A percentile compares a stretch with the other conserved stretches of the same genome.
These are phyloP conservation scores for Actinidia arguta DNA, from an alignment of 179 eudicot species.

Conservation along the genomic window DNA sequence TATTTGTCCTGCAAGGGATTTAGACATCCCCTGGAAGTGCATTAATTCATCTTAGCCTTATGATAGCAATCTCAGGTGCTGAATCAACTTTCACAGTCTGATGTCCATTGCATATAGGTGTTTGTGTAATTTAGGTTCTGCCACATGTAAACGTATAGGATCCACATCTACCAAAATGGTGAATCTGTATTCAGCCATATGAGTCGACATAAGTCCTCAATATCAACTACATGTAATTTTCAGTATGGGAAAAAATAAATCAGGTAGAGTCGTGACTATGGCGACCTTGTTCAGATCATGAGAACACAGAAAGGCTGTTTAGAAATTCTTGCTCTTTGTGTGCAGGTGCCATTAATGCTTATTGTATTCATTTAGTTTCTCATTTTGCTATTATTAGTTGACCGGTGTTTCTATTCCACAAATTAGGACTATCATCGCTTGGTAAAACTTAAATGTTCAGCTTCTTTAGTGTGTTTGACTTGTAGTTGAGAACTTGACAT, in stretches of 20 bases:
- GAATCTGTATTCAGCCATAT: background rate
- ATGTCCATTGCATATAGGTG: background rate
- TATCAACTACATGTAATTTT: background rate
- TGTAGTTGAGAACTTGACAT: background rate
- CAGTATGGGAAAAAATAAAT: background rate
- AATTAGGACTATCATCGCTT: background rate
- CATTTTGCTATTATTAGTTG: background rate
- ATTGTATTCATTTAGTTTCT: background rate
- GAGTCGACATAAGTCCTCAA: background rate
- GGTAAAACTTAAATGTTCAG: slow-evolving; percentile 1
- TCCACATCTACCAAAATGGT: background rate
- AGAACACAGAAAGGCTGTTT: no score
- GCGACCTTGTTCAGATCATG: background rate
- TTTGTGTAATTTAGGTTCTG: background rate
- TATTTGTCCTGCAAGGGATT: background rate
- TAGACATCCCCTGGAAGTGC: background rate
- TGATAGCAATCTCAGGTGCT: background rate
- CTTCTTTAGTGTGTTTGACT: background rate
- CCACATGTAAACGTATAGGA: background rate
- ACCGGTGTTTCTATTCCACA: no score
- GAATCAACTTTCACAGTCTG: background rate
- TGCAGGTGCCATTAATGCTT: background rate
- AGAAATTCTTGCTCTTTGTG: background rate
- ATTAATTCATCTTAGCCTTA: background rate
- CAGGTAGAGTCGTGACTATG: background rate